These are phyloP conservation scores for Mediolabrus comicus DNA, from an alignment of 108 stramenopile species.

Conservation along the genomic window DNA sequence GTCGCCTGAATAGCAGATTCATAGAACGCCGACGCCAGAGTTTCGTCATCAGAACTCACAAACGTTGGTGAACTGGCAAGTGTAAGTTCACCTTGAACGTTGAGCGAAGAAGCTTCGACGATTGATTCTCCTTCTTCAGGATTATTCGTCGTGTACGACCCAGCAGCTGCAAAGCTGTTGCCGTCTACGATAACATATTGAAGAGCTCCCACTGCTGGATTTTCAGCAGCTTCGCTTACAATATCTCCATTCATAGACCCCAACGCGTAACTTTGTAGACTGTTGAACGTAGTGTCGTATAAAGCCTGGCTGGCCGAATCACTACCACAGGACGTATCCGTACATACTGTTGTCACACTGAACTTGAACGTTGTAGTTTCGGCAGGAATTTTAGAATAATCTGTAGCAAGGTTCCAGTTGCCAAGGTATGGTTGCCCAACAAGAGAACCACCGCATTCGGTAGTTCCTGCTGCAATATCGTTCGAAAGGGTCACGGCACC, in stretches of 20 bases:
- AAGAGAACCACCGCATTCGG: neutral
- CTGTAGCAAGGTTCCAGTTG: neutral
- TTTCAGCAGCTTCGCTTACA: neutral
- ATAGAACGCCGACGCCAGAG: too few species aligned
- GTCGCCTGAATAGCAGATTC: too few species aligned
- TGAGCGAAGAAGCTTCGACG: conserved; percentile 4
- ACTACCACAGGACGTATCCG: neutral
- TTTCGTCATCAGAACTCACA: too few species aligned
- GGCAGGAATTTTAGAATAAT: neutral
- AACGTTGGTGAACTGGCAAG: too few species aligned
- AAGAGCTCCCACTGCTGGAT: conserved; percentile 11
- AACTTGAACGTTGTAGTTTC: neutral
- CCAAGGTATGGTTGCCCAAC: neutral
- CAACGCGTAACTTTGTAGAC: neutral
- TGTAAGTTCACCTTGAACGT: conserved; percentile 10
- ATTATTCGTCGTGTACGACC: conserved; percentile 10
- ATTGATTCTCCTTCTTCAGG: neutral
- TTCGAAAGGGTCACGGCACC: conserved; percentile 1
- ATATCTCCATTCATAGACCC: neutral
- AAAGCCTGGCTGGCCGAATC: neutral
- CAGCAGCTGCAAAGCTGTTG: conserved; percentile 4
- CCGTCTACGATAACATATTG: neutral
- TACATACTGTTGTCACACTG: neutral
- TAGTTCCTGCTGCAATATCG: neutral
- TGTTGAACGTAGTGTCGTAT: neutral